Evolutionary conservation across 2,329 filamentous ascomycete genomes (phyloP), one percentile per base, ranked within the genome.

Genomic region (Nemania diffusa): DNA sequence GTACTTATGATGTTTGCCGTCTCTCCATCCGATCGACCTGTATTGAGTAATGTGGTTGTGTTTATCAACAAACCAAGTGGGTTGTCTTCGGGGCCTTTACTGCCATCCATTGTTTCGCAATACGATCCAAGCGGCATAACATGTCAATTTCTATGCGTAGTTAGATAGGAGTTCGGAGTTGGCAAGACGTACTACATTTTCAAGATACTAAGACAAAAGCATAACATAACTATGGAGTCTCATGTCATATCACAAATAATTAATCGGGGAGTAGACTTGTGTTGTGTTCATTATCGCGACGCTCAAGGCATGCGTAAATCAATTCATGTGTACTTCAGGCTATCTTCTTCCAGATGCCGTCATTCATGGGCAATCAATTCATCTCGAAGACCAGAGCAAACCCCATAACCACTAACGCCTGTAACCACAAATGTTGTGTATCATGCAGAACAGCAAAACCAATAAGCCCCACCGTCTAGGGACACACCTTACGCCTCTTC

Each of bases 1-100:
- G 81, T 97, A 96, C 81, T 79, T 97, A 65, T 97, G 80, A 85
- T 44, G 34, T 42, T 42, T 52, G 3, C 13, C 40, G 53, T 17
- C 9, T 5, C 6, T n/a, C 9, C 13, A 11, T 42, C 13, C 22
- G 27, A 2, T 13, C 44, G 32, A 6, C 11, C 1, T 26, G 17
- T 27, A 27, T 52, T 26, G n/a, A 32, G 42, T n/a, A 29, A 13
- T 26, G 34, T 34, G 22, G 40, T 32, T 53, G 55, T 62, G 9
- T 32, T 37, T 60, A 60, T 65, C 7, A 46, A 48, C n/a, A 7
- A 5, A 3, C 29, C 17, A 7, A 20, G 15, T 11, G n/a, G 15
- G n/a, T 22, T 34, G 7, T 11, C 17, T 42, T 17, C 15, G 22
- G 15, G 29, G 22, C 27, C 20, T 26, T 27, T 34, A 22, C 40